Percentiles rank a stretch among this genome's conserved stretches.
Evolutionary conservation across 1,139 yeast genomes (phyloP).

Genomic region (Diutina mesorugosa): DNA sequence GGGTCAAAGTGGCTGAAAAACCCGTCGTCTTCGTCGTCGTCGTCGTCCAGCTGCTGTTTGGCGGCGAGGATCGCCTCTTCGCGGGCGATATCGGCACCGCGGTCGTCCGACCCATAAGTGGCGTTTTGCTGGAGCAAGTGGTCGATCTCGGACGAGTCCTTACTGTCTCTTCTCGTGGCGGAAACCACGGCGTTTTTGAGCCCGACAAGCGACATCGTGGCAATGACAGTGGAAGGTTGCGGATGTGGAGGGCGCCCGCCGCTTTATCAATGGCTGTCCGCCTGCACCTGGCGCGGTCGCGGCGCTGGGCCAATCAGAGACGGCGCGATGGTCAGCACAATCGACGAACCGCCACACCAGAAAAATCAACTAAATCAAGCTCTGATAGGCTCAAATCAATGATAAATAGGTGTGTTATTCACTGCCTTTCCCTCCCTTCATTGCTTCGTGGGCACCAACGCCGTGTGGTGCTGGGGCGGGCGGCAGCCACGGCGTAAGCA

Average conservation of each 20-base stretch:
- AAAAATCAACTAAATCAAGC: too few relatives aligned
- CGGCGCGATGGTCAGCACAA: too few relatives aligned
- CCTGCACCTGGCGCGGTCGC: neutral
- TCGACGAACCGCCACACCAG: too few relatives aligned
- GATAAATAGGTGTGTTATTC: too few relatives aligned
- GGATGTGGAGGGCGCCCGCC: neutral
- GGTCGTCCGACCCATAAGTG: neutral
- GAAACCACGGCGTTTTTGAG: neutral
- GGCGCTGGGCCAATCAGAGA: too few relatives aligned
- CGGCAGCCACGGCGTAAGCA: too few relatives aligned
- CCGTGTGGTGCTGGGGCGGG: too few relatives aligned
- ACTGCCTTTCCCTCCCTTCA: too few relatives aligned
- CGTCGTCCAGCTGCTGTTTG: constrained; percentile 1
- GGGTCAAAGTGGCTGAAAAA: constrained; percentile 42
- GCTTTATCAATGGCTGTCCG: neutral
- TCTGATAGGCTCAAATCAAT: too few relatives aligned
- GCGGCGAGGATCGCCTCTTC: neutral
- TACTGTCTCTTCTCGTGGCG: neutral
- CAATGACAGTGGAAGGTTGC: neutral
- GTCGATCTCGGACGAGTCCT: neutral
- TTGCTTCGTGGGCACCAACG: too few relatives aligned
- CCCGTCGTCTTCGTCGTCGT: constrained; percentile 19
- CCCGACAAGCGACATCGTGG: neutral
- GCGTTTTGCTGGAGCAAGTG: neutral
- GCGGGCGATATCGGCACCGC: neutral